Base-by-base conservation (phyloP, 129 eudicot species). In the Tagetes patula region DNA sequence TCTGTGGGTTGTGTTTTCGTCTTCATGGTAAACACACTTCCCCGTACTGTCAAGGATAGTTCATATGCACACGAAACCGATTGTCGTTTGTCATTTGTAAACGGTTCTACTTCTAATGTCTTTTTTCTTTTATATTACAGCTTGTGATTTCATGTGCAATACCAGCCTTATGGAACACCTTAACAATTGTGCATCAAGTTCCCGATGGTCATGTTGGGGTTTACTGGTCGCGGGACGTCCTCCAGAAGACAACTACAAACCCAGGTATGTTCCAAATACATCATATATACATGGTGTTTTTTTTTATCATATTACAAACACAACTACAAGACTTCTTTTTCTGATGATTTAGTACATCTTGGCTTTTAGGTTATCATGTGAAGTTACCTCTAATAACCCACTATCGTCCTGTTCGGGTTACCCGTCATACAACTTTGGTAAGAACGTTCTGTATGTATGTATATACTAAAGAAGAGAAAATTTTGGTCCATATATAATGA, bases 121-220 rank as follows among this genome's bases (percentile, higher is more conserved):
- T n/a, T n/a, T n/a, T n/a, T n/a, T n/a, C n/a, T n/a, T n/a, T n/a
- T n/a, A n/a, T n/a, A n/a, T n/a, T n/a, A n/a, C n/a, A n/a, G n/a
- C n/a, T n/a, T n/a, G n/a, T n/a, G n/a, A n/a, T n/a, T n/a, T n/a
- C n/a, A n/a, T n/a, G n/a, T n/a, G n/a, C n/a, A n/a, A n/a, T n/a
- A n/a, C n/a, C n/a, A n/a, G n/a, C n/a, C n/a, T n/a, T n/a, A n/a
- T n/a, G n/a, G 70, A 88, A 71, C 75, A 89, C 87, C 81, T 81
- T 89, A 42, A 78, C 96, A 42, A 50, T 87, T 41, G 65, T 93
- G 50, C 98, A 93, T 74, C 98, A 93, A 88, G 96, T 89, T 45
- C 98, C 98, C 69, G 96, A 93, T 84, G 96, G 98, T 73, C 98
- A 93, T 84, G 96, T 93, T 73, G 98, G 98, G 47, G 98, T 90